Evolutionary conservation across 1,284 basidiomycete genomes (phyloP).

Genomic region (Boletus mariae): DNA sequence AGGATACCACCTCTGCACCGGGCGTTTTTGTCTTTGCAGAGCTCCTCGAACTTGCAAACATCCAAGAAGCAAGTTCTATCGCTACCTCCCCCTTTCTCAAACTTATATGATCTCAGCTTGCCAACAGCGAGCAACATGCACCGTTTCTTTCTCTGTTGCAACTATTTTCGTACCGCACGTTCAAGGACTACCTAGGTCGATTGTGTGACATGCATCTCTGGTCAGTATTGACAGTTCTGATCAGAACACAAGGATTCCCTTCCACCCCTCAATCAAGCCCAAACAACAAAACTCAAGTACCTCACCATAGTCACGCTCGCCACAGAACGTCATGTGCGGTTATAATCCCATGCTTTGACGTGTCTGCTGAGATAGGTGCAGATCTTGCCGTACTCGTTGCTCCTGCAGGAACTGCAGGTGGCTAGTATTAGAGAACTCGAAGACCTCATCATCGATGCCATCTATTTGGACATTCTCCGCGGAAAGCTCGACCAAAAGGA

Average conservation of each 20-base stretch:
- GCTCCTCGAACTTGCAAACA: conserved; percentile 75
- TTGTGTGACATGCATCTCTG: conserved; percentile 1
- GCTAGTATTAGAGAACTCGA: conserved; percentile 82
- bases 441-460: conserved; percentile 92
- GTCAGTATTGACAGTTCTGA: conserved; percentile 2
- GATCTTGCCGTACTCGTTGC: conserved; percentile 71
- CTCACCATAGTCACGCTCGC: conserved; percentile 85
- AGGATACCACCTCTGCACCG: conserved; percentile 82
- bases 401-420: conserved; percentile 68
- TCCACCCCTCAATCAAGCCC: conserved; percentile 68
- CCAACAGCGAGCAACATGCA: conserved; percentile 56
- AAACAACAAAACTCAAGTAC: conserved; percentile 86
- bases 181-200: conserved; percentile 70
- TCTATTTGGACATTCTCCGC: conserved; percentile 84
- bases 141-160: conserved; percentile 65
- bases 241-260: conserved; percentile 61
- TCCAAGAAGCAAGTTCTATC: conserved; percentile 65
- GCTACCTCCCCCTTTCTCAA: neutral
- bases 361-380: conserved; percentile 27
- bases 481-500: conserved; percentile 92
- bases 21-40: conserved; percentile 92
- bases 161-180: conserved; percentile 87
- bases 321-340: conserved; percentile 63
- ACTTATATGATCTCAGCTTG: conserved; percentile 48
- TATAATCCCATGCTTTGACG: neutral